Evolutionary conservation across 345 rosid genomes (phyloP).

Genomic region (Raphanus sativus): DNA sequence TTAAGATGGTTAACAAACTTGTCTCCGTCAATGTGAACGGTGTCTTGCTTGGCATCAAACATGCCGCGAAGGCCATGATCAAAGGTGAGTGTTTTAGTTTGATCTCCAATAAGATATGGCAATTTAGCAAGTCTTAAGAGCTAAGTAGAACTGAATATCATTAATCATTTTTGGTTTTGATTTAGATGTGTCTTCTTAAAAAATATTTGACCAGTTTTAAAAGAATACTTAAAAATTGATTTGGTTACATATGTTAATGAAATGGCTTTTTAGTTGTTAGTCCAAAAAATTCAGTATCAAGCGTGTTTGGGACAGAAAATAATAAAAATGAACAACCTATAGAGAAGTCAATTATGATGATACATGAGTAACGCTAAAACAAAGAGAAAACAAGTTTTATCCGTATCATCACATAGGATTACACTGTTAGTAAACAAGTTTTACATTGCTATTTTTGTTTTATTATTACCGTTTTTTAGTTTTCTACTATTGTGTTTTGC

Average conservation of each 20-base stretch:
- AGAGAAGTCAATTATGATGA: not conserved
- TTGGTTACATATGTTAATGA: not conserved
- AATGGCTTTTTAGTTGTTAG: not conserved
- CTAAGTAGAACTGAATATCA: not conserved
- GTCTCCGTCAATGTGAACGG: slow-evolving; percentile 65
- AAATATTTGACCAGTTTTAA: not conserved
- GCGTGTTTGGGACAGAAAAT: not conserved
- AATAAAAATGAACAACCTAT: not conserved
- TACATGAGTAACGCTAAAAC: not conserved
- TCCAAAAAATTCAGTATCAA: not conserved
- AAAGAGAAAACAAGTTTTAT: not conserved
- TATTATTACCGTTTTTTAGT: no score
- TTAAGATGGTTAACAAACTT: slow-evolving; percentile 47
- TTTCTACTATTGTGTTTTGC: not conserved
- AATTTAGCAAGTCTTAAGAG: not conserved
- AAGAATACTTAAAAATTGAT: not conserved
- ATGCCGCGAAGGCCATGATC: slow-evolving; percentile 76
- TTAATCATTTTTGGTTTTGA: not conserved
- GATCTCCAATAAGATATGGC: not conserved
- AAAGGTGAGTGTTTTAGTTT: slow-evolving; percentile 21
- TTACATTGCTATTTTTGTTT: not conserved
- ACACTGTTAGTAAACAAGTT: not conserved
- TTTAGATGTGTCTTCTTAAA: not conserved
- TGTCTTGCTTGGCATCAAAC: slow-evolving; percentile 70
- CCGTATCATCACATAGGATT: not conserved